Evolutionary conservation across 176 grass and related monocot species (phyloP).

Genomic region (Bromus sterilis): DNA sequence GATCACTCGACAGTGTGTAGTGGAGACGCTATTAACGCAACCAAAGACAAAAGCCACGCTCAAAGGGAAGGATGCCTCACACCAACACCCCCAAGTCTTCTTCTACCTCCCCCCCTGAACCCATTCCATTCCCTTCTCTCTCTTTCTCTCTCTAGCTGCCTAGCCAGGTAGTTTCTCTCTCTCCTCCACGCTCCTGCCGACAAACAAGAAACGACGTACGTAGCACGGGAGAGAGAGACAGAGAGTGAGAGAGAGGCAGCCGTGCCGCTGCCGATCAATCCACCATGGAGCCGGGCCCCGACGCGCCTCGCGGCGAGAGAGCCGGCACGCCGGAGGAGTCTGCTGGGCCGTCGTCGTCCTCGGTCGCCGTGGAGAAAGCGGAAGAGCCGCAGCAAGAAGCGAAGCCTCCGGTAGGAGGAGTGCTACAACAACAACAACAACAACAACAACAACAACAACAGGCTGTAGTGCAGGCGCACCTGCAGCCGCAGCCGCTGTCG

Average conservation of each 20-base stretch:
- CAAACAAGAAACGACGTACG: not conserved
- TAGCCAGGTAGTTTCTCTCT: not conserved
- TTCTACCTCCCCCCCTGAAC: slow-evolving; percentile 17
- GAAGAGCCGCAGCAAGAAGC: not conserved
- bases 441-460: no score
- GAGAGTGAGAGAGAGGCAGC: not conserved
- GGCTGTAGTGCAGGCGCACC: not conserved
- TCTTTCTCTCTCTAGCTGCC: slow-evolving; percentile 1
- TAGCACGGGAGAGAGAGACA: not conserved
- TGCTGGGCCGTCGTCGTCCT: slow-evolving; percentile 10
- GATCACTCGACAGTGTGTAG: slow-evolving; percentile 49
- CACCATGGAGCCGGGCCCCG: slow-evolving; percentile 49
- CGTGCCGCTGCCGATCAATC: not conserved
- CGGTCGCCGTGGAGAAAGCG: slow-evolving; percentile 6
- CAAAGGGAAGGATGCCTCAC: slow-evolving; percentile 44
- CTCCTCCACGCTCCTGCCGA: not conserved
- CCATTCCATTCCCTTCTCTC: slow-evolving; percentile 1
- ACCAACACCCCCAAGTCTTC: slow-evolving; percentile 18
- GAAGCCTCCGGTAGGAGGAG: not conserved
- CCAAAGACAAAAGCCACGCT: slow-evolving; percentile 43
- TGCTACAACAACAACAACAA: no score
- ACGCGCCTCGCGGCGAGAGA: slow-evolving; percentile 19
- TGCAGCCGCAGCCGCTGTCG: slow-evolving; percentile 26
- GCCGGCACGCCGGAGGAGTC: slow-evolving; percentile 3
- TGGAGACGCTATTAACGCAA: slow-evolving; percentile 56